Percentiles rank a stretch among this genome's conserved stretches.
These are phyloP conservation scores for Waltiozyma sp. DNA, from an alignment of 1,139 yeast genomes.

Conservation along the genomic window DNA sequence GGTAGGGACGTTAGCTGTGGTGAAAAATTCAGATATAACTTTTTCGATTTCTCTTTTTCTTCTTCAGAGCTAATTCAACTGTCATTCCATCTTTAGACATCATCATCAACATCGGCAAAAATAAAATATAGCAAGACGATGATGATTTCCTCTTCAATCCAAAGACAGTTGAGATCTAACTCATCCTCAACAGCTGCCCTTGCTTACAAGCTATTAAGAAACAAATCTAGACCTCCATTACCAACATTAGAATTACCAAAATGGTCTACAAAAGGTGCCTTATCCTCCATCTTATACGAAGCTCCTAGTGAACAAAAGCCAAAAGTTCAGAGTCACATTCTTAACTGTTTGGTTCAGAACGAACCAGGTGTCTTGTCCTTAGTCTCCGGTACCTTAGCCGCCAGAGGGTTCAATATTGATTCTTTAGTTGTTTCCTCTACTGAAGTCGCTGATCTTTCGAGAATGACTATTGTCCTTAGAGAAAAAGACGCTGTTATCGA, in stretches of 20 bases:
- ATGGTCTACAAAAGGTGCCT: slow-evolving; percentile 95
- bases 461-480: slow-evolving; percentile 91
- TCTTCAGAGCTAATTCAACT: too few species aligned
- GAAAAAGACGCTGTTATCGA: slow-evolving; percentile 96
- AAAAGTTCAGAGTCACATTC: slow-evolving; percentile 73
- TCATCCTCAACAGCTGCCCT: slow-evolving; percentile 82
- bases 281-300: slow-evolving; percentile 87
- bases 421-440: slow-evolving; percentile 94
- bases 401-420: slow-evolving; percentile 96
- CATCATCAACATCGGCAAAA: neutral
- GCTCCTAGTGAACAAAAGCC: slow-evolving; percentile 66
- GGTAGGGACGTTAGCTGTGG: neutral
- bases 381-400: slow-evolving; percentile 92
- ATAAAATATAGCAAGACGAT: neutral
- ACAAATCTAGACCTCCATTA: slow-evolving; percentile 78
- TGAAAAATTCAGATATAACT: neutral
- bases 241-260: slow-evolving; percentile 93
- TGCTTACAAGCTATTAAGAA: slow-evolving; percentile 83
- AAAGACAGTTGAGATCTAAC: slow-evolving; percentile 7
- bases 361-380: slow-evolving; percentile 96
- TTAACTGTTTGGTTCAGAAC: slow-evolving; percentile 94
- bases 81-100: neutral
- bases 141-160: neutral
- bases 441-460: slow-evolving; percentile 86
- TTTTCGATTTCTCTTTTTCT: too few species aligned